Percentiles rank a stretch among this genome's conserved stretches.
Evolutionary conservation across 345 rosid genomes (phyloP).

Genomic region (Salix caprea): DNA sequence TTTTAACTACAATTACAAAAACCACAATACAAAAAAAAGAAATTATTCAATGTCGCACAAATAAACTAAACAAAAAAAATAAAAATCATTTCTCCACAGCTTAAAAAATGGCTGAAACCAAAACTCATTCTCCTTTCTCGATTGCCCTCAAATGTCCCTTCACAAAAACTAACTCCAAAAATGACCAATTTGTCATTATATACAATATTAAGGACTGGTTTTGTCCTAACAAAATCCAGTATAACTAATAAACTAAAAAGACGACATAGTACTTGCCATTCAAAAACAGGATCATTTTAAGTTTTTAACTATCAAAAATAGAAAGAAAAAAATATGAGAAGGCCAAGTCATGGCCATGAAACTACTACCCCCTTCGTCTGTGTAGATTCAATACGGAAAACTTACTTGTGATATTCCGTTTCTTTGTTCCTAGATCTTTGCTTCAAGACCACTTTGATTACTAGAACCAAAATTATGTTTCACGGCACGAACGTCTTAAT

Average conservation of each 20-base stretch:
- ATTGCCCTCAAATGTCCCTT: no score
- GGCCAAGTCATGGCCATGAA: constrained; percentile 33
- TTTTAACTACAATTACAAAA: no score
- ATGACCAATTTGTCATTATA: not conserved
- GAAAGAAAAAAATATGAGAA: not conserved
- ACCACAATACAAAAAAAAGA: constrained; percentile 7
- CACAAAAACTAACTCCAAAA: not conserved
- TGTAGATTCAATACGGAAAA: no score
- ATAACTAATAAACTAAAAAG: constrained; percentile 5
- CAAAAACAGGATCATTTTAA: constrained; percentile 5
- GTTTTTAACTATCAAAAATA: not conserved
- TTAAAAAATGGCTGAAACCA: not conserved
- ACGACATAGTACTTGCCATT: constrained; percentile 25
- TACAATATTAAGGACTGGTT: constrained; percentile 2
- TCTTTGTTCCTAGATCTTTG: no score
- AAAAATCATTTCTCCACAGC: constrained; percentile 11
- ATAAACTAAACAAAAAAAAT: not conserved
- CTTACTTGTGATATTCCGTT: no score
- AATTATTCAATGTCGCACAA: not conserved
- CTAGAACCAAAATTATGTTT: no score
- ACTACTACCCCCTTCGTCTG: constrained; percentile 36
- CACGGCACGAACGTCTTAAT: no score
- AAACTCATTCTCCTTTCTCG: not conserved
- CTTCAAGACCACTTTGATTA: no score
- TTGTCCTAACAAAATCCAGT: constrained; percentile 9